A percentile compares a stretch with the other conserved stretches of the same genome.
phyloP scores from a whole-genome alignment of 129 eudicot species.

The Flaveria trinervia region DNA sequence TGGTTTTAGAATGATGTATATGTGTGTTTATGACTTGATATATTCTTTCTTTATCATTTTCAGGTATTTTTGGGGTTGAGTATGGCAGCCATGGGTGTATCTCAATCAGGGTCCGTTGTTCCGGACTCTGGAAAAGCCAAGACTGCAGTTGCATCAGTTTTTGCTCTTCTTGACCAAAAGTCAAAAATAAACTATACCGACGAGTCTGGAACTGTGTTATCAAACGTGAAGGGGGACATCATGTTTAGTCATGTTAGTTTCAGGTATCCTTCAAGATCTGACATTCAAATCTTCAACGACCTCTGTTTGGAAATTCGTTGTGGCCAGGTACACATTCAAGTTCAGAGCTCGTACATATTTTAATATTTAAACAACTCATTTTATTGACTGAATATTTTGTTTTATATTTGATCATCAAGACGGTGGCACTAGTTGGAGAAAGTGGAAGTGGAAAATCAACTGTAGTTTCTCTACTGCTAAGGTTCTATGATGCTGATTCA shows the following conservation, averaged over 20 bases:
- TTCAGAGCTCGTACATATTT: background rate
- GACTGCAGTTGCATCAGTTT: constrained; percentile 28
- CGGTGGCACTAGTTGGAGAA: constrained; percentile 41
- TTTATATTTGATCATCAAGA: constrained; percentile 17
- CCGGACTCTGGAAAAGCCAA: constrained; percentile 34
- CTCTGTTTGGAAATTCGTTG: constrained; percentile 26
- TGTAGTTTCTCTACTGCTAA: constrained; percentile 26
- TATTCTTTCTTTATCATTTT: background rate
- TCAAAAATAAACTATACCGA: constrained; percentile 28
- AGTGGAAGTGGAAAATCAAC: constrained; percentile 44
- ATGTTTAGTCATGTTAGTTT: constrained; percentile 31
- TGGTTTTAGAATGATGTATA: constrained; percentile 23
- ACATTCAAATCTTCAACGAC: constrained; percentile 31
- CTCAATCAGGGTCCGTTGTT: constrained; percentile 34
- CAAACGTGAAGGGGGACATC: constrained; percentile 32
- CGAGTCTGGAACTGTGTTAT: constrained; percentile 30
- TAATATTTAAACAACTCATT: background rate
- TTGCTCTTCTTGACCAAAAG: constrained; percentile 35
- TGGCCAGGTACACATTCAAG: constrained; percentile 28
- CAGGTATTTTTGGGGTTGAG: constrained; percentile 36
- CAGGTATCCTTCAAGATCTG: constrained; percentile 32
- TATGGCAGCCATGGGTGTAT: constrained; percentile 30
- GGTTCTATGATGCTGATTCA: constrained; percentile 37
- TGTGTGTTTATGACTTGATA: background rate
- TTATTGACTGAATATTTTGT: background rate